These are phyloP conservation scores for Gossypium anomalum DNA, from an alignment of 345 rosid genomes.

Conservation along the genomic window DNA sequence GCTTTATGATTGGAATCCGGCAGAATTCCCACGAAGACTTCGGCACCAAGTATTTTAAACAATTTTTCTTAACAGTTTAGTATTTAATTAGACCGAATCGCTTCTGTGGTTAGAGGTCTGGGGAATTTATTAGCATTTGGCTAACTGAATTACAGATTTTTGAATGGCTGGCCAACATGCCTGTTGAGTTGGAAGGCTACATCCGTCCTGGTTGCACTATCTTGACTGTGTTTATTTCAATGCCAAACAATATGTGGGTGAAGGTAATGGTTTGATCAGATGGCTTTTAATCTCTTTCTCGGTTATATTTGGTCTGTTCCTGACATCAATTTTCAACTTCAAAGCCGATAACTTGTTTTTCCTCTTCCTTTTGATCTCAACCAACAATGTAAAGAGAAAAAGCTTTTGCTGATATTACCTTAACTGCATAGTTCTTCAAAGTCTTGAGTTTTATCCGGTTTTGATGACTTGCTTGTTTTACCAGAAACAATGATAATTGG, in stretches of 20 bases:
- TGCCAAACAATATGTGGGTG: slow-evolving; percentile 84
- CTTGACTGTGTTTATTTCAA: slow-evolving; percentile 77
- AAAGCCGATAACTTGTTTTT: not conserved
- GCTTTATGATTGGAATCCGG: slow-evolving; percentile 99
- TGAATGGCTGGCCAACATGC: slow-evolving; percentile 96
- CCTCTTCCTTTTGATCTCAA: no score
- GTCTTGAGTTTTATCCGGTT: not conserved
- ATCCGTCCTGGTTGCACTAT: slow-evolving; percentile 97
- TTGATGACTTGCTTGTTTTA: not conserved
- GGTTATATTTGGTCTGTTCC: not conserved
- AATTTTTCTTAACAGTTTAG: slow-evolving; percentile 60
- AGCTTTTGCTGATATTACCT: no score
- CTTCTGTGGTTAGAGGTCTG: slow-evolving; percentile 17
- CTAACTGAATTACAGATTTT: slow-evolving; percentile 58
- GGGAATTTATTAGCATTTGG: slow-evolving; percentile 28
- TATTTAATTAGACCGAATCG: slow-evolving; percentile 29
- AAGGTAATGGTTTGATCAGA: slow-evolving; percentile 46
- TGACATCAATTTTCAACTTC: not conserved
- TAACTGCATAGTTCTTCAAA: no score
- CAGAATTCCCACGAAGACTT: slow-evolving; percentile 97
- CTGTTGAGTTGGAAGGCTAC: slow-evolving; percentile 93
- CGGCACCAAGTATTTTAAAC: slow-evolving; percentile 91
- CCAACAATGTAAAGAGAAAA: no score
- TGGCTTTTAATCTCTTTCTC: not conserved
- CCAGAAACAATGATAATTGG: not conserved